Percentiles rank a stretch among this genome's conserved stretches.
These are phyloP conservation scores for Biscutella laevigata DNA, from an alignment of 441 rosid genomes.

Conservation along the genomic window DNA sequence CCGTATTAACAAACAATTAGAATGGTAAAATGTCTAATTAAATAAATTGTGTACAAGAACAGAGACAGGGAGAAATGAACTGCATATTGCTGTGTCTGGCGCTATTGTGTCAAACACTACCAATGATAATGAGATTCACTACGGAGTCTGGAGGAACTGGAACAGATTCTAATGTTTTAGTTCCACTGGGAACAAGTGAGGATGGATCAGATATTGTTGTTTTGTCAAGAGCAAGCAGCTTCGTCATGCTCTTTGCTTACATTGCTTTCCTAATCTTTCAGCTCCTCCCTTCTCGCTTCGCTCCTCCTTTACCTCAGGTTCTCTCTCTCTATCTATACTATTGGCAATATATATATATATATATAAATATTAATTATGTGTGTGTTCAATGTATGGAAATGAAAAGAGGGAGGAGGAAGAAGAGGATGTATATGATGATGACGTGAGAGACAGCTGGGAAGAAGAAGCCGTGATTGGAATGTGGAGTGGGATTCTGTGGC, in stretches of 20 bases:
- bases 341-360: too few species aligned
- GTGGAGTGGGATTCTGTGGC: slow-evolving; percentile 52
- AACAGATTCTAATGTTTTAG: too few species aligned
- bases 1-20: too few species aligned
- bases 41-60: slow-evolving; percentile 21
- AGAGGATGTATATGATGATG: slow-evolving; percentile 35
- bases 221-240: slow-evolving; percentile 60
- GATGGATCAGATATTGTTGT: slow-evolving; percentile 30
- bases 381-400: too few species aligned
- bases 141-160: slow-evolving; percentile 3
- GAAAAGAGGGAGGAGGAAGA: slow-evolving; percentile 26
- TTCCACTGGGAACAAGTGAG: too few species aligned
- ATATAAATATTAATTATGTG: too few species aligned
- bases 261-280: slow-evolving; percentile 55
- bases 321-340: background rate
- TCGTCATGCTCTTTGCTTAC: slow-evolving; percentile 53
- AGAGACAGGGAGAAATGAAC: slow-evolving; percentile 61
- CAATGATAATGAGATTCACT: slow-evolving; percentile 39
- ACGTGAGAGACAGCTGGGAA: slow-evolving; percentile 51
- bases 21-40: too few species aligned
- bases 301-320: slow-evolving; percentile 14
- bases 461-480: slow-evolving; percentile 54
- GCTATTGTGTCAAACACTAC: slow-evolving; percentile 50
- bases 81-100: slow-evolving; percentile 45
- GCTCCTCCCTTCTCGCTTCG: slow-evolving; percentile 41